Conservation (phyloP, 78 protist genomes). For the Tieghemostelium lacteum region DNA sequence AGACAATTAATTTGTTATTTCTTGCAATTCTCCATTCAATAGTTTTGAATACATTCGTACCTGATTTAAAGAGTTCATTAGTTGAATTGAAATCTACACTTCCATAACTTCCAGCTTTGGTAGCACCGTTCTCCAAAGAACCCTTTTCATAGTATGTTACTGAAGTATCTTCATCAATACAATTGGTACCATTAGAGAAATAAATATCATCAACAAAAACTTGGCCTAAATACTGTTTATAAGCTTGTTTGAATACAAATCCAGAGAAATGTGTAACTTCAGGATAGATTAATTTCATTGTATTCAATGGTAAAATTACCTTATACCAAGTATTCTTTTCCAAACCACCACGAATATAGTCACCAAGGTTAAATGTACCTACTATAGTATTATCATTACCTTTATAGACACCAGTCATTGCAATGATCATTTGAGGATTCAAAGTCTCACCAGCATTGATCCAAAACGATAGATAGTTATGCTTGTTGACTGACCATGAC, state of each 20-base stretch:
- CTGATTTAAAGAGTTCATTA: not conserved
- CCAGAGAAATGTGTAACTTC: too few species aligned
- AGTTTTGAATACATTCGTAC: too few species aligned
- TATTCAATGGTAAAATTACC: slow-evolving; percentile 17
- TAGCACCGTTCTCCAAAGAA: not conserved
- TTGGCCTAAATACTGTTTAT: not conserved
- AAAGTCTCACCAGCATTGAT: slow-evolving; percentile 24
- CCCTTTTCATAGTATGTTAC: slow-evolving; percentile 1
- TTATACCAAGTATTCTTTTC: slow-evolving; percentile 27
- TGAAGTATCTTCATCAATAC: not conserved
- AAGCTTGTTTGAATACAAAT: not conserved
- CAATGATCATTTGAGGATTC: not conserved
- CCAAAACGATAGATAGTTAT: slow-evolving; percentile 47
- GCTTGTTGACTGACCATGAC: not conserved
- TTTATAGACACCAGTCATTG: too few species aligned
- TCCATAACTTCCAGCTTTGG: not conserved
- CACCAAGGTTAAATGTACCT: slow-evolving; percentile 17
- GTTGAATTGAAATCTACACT: not conserved
- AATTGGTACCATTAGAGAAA: slow-evolving; percentile 36
- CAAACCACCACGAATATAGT: slow-evolving; percentile 16
- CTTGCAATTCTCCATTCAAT: not conserved
- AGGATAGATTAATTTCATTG: too few species aligned
- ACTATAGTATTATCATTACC: not conserved
- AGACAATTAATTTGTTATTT: not conserved
- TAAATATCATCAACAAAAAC: slow-evolving; percentile 29